A percentile compares a stretch with the other conserved stretches of the same genome.
Evolutionary conservation across 176 grass and related monocot species (phyloP).

Genomic region (Musa troglodytarum): DNA sequence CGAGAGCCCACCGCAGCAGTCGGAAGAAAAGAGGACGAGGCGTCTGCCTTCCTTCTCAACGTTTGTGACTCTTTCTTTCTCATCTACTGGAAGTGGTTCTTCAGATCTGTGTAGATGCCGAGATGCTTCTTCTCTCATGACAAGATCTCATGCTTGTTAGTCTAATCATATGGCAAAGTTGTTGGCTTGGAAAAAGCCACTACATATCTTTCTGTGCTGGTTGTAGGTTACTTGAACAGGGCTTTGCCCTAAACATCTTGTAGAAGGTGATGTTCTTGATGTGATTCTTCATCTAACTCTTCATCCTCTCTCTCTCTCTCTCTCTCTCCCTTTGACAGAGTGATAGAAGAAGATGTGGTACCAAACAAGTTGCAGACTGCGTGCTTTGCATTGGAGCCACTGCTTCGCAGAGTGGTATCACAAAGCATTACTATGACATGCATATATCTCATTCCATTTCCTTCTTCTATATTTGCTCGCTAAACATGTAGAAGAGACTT

Average conservation of each 20-base stretch:
- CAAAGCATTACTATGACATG: background rate
- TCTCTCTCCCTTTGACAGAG: conserved; percentile 32
- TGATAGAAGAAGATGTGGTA: conserved; percentile 63
- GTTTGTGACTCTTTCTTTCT: conserved; percentile 26
- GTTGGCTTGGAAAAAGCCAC: too few relatives aligned
- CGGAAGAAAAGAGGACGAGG: conserved; percentile 45
- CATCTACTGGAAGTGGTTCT: background rate
- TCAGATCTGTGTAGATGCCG: too few relatives aligned
- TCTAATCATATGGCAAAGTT: too few relatives aligned
- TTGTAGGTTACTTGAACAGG: too few relatives aligned
- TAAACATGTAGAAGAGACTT: background rate
- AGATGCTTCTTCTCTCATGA: too few relatives aligned
- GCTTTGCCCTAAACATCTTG: too few relatives aligned
- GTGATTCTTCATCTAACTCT: too few relatives aligned
- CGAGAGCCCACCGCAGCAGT: conserved; percentile 34
- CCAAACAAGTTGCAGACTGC: conserved; percentile 42
- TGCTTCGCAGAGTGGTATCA: conserved; percentile 68
- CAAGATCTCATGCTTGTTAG: too few relatives aligned
- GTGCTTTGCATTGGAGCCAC: conserved; percentile 42
- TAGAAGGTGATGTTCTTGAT: too few relatives aligned
- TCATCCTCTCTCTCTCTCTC: background rate
- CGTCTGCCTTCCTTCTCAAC: conserved; percentile 58
- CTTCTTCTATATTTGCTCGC: background rate
- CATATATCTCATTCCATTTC: background rate
- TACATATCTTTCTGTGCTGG: too few relatives aligned